Evolutionary conservation across 2,329 filamentous ascomycete species (phyloP).

Genomic region (Pseudocercospora fuligena): DNA sequence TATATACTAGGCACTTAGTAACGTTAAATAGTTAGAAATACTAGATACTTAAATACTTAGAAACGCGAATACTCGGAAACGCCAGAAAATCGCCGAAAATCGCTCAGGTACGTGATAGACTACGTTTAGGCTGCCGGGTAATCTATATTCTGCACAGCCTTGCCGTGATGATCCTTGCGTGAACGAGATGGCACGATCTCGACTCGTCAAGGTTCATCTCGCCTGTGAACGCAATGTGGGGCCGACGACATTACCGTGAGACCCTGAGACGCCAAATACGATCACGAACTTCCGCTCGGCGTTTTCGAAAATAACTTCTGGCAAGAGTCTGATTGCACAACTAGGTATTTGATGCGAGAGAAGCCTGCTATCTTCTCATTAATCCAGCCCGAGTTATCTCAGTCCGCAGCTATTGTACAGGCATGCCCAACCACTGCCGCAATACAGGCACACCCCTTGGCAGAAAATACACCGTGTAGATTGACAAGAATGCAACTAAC

Average conservation of each 20-base stretch:
- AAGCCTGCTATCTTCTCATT: background rate
- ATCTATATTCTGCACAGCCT: conserved; percentile 3
- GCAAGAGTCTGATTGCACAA: background rate
- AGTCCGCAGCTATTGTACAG: conserved; percentile 26
- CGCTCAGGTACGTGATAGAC: too few species aligned
- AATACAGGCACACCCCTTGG: conserved; percentile 50
- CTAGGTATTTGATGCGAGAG: background rate
- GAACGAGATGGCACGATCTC: background rate
- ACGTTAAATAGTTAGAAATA: too few species aligned
- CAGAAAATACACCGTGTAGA: conserved; percentile 55
- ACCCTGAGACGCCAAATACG: background rate
- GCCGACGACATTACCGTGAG: background rate
- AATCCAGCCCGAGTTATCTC: background rate
- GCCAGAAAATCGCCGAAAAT: too few species aligned
- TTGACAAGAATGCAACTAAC: conserved; percentile 51
- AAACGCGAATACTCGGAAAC: too few species aligned
- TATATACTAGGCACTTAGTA: too few species aligned
- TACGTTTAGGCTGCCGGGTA: too few species aligned
- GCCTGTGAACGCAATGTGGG: background rate
- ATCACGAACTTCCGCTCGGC: background rate
- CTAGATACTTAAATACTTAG: too few species aligned
- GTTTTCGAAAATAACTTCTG: background rate
- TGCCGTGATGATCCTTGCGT: background rate
- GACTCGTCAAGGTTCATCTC: background rate
- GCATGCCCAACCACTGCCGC: conserved; percentile 53